Percentiles rank a stretch among this genome's conserved stretches.
Evolutionary conservation across 345 rosid genomes (phyloP).

Genomic region (Bruguiera gymnorhiza): DNA sequence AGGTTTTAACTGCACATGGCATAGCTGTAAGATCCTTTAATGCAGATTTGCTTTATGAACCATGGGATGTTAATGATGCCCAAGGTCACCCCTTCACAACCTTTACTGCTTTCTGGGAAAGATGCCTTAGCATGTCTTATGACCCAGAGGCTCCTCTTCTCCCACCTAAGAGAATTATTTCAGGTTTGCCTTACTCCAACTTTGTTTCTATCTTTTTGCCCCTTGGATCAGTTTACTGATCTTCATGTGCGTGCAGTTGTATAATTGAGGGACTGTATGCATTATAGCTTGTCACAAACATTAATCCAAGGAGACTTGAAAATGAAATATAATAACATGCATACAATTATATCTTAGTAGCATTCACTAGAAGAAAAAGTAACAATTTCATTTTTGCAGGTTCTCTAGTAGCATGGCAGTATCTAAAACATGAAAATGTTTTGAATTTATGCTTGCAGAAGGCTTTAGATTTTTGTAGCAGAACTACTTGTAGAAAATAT

Average conservation of each 20-base stretch:
- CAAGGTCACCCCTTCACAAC: constrained; percentile 73
- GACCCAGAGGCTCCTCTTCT: constrained; percentile 98
- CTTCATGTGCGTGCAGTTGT: background rate
- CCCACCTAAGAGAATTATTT: constrained; percentile 88
- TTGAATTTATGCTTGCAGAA: background rate
- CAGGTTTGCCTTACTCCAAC: constrained; percentile 49
- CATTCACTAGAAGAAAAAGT: too few relatives aligned
- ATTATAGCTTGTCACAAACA: background rate
- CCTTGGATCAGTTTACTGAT: background rate
- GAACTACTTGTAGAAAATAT: too few relatives aligned
- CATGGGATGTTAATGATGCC: constrained; percentile 90
- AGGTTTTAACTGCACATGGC: constrained; percentile 66
- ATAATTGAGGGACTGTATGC: background rate
- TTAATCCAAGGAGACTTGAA: background rate
- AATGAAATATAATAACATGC: background rate
- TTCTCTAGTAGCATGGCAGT: background rate
- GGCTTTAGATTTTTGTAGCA: too few relatives aligned
- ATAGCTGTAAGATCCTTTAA: constrained; percentile 74
- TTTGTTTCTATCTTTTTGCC: background rate
- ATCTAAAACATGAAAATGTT: background rate
- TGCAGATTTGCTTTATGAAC: constrained; percentile 96
- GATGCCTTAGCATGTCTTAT: constrained; percentile 92
- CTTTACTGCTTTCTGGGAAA: constrained; percentile 84
- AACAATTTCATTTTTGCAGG: too few relatives aligned
- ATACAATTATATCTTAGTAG: background rate